These are phyloP conservation scores for Gossypium rotundifolium DNA, from an alignment of 345 rosid genomes.

Conservation along the genomic window DNA sequence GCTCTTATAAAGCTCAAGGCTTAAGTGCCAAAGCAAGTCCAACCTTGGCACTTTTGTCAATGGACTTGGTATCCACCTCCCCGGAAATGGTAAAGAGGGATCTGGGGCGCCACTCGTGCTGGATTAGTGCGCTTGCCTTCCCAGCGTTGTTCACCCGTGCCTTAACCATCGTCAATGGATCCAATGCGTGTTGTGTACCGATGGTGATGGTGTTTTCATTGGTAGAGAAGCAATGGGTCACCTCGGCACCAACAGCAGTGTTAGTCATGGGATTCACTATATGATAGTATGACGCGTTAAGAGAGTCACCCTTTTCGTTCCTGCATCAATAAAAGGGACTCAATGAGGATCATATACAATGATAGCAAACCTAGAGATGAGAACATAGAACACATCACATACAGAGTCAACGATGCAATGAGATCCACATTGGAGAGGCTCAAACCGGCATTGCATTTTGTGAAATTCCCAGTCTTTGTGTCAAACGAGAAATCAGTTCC, in stretches of 20 bases:
- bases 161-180: slow-evolving; percentile 74
- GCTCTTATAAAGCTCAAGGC: slow-evolving; percentile 33
- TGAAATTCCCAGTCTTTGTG: slow-evolving; percentile 67
- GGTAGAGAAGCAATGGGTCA: slow-evolving; percentile 65
- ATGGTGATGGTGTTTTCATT: slow-evolving; percentile 64
- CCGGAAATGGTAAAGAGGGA: slow-evolving; percentile 70
- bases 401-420: slow-evolving; percentile 66
- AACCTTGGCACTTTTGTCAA: slow-evolving; percentile 79
- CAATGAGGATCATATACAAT: not conserved
- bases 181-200: slow-evolving; percentile 68
- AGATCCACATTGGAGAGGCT: slow-evolving; percentile 65
- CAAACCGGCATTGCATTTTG: slow-evolving; percentile 72
- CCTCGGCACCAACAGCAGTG: slow-evolving; percentile 83
- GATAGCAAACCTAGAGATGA: not conserved
- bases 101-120: slow-evolving; percentile 89
- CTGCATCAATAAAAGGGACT: slow-evolving; percentile 27
- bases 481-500: slow-evolving; percentile 84
- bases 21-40: slow-evolving; percentile 85
- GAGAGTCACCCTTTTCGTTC: slow-evolving; percentile 70
- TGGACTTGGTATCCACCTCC: slow-evolving; percentile 81
- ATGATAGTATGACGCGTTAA: slow-evolving; percentile 76
- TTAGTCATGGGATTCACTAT: slow-evolving; percentile 45
- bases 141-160: slow-evolving; percentile 73
- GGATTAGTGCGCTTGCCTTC: slow-evolving; percentile 64
- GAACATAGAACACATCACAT: slow-evolving; percentile 20